phyloP scores from a whole-genome alignment of 352 stramenopile genomes.

The Discostella stelligera region DNA sequence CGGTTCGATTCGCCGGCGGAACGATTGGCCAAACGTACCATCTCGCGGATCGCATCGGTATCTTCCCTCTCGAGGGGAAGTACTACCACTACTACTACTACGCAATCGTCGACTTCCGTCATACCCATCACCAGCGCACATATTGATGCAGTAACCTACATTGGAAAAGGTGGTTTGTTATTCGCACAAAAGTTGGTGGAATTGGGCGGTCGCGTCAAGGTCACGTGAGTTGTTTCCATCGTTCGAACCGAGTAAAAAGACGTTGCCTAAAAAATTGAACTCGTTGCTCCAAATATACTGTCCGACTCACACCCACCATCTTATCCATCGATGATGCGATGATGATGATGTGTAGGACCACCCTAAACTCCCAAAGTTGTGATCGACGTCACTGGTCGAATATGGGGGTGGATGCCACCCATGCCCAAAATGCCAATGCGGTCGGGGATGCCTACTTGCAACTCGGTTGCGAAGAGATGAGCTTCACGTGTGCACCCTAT shows the following conservation, averaged over 20 bases:
- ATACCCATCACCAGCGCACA: constrained; percentile 57
- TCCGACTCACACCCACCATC: neutral
- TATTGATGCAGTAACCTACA: constrained; percentile 79
- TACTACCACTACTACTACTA: too few species aligned
- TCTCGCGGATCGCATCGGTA: constrained; percentile 35
- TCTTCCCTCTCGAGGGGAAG: neutral
- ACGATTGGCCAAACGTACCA: constrained; percentile 37
- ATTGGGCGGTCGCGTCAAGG: constrained; percentile 54
- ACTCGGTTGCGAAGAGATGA: constrained; percentile 54
- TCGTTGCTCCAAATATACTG: too few species aligned
- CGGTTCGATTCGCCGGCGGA: neutral
- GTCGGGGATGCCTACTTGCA: constrained; percentile 72
- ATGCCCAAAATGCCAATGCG: constrained; percentile 51
- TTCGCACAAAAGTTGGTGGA: constrained; percentile 67
- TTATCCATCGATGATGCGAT: neutral
- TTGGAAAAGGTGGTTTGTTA: constrained; percentile 61
- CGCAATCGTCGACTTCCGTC: neutral
- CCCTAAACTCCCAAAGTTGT: constrained; percentile 73
- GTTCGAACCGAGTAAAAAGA: too few species aligned
- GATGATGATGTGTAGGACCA: constrained; percentile 42
- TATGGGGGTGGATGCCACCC: constrained; percentile 48
- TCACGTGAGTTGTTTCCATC: constrained; percentile 1
- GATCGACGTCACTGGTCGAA: constrained; percentile 64
- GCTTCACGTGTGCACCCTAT: constrained; percentile 82
- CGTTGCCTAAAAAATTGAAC: too few species aligned